These are phyloP conservation scores for Scedosporium apiospermum DNA, from an alignment of 2,329 filamentous ascomycete genomes.

Conservation along the genomic window DNA sequence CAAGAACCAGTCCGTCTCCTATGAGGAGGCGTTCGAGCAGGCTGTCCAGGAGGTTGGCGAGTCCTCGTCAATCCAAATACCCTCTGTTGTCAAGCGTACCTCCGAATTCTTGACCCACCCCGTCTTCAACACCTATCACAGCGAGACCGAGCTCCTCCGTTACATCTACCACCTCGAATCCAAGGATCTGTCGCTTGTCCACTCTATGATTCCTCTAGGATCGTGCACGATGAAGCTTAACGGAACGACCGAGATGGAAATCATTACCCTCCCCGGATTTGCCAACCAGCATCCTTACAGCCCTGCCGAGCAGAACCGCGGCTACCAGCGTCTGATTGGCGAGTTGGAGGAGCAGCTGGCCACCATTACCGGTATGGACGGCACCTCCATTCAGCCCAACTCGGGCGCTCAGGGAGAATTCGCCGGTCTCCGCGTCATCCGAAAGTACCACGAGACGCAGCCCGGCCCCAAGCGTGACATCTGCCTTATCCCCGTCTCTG, in stretches of 20 bases:
- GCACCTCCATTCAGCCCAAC: slow-evolving; percentile 87
- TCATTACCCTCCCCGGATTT: slow-evolving; percentile 68
- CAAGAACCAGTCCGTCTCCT: slow-evolving; percentile 14
- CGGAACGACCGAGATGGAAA: slow-evolving; percentile 85
- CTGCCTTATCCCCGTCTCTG: slow-evolving; percentile 88
- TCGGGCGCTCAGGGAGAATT: slow-evolving; percentile 96
- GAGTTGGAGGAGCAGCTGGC: slow-evolving; percentile 68
- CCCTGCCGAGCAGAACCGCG: slow-evolving; percentile 50
- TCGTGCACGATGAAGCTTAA: slow-evolving; percentile 99
- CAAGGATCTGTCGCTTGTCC: slow-evolving; percentile 85
- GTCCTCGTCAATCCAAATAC: slow-evolving; percentile 26
- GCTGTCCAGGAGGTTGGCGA: slow-evolving; percentile 1
- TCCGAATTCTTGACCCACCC: slow-evolving; percentile 77
- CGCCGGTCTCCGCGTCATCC: slow-evolving; percentile 77
- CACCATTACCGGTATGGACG: slow-evolving; percentile 80
- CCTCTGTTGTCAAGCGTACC: slow-evolving; percentile 55
- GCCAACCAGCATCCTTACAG: slow-evolving; percentile 75
- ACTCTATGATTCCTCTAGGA: slow-evolving; percentile 95
- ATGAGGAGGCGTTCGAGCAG: slow-evolving; percentile 14
- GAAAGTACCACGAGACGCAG: slow-evolving; percentile 68
- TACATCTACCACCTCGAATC: slow-evolving; percentile 92
- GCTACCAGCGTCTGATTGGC: slow-evolving; percentile 61
- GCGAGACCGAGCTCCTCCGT: slow-evolving; percentile 85
- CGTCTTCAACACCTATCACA: slow-evolving; percentile 91
- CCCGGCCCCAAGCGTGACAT: slow-evolving; percentile 69